phyloP scores from a whole-genome alignment of 2,329 filamentous ascomycete genomes.

The Endothia cerciana region DNA sequence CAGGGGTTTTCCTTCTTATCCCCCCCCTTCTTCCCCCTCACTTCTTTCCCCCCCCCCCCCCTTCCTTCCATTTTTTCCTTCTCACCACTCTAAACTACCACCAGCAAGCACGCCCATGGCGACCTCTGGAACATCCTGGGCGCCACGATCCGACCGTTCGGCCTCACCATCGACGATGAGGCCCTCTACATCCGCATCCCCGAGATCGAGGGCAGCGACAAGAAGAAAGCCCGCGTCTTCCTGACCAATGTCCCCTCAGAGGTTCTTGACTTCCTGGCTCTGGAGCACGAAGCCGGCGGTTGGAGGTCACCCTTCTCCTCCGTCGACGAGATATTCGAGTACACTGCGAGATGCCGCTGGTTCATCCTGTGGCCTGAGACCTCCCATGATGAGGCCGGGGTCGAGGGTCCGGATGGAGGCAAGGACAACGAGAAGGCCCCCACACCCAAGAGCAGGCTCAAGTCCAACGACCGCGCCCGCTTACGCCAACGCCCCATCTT shows the following conservation, averaged over 20 bases:
- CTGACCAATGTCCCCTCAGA: slow-evolving; percentile 60
- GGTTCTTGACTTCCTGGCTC: slow-evolving; percentile 66
- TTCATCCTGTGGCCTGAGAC: slow-evolving; percentile 50
- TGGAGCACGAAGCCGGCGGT: slow-evolving; percentile 48
- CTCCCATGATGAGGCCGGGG: not conserved
- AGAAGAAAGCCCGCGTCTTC: slow-evolving; percentile 60
- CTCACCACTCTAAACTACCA: not conserved
- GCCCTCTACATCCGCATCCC: slow-evolving; percentile 69
- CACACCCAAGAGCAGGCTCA: slow-evolving; percentile 44
- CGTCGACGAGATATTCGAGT: slow-evolving; percentile 63
- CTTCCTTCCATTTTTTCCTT: not conserved
- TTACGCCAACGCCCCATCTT: slow-evolving; percentile 61
- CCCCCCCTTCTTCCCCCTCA: not conserved
- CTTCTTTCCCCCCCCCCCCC: too few relatives aligned
- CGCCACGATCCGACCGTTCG: slow-evolving; percentile 63
- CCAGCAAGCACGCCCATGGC: slow-evolving; percentile 66
- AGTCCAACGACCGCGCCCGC: slow-evolving; percentile 60
- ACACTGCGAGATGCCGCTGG: slow-evolving; percentile 60
- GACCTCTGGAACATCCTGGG: slow-evolving; percentile 71
- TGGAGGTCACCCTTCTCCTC: slow-evolving; percentile 61
- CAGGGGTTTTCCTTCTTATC: not conserved
- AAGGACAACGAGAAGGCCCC: slow-evolving; percentile 27
- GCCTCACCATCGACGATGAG: slow-evolving; percentile 66
- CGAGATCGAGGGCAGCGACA: slow-evolving; percentile 66
- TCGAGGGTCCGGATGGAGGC: not conserved